phyloP scores from a whole-genome alignment of 1,284 basidiomycete genomes.

The Tremellales sp. region DNA sequence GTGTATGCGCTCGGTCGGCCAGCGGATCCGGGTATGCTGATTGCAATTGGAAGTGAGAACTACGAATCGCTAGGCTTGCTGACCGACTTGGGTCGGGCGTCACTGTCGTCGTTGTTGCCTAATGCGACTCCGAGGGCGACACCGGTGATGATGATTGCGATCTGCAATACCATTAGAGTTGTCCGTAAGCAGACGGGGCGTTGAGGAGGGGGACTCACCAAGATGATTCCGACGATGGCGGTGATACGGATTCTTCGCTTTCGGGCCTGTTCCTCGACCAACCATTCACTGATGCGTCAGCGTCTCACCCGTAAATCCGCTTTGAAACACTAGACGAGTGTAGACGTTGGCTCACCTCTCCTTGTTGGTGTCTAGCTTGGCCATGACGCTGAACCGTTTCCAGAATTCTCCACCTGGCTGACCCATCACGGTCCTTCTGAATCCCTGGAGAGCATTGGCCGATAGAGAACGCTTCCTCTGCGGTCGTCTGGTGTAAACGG shows the following conservation, averaged over 20 bases:
- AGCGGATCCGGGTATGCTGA: too few species aligned
- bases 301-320: not conserved
- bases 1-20: too few species aligned
- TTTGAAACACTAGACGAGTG: not conserved
- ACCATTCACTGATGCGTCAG: conserved; percentile 20
- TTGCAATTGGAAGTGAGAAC: too few species aligned
- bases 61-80: not conserved
- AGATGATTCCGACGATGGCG: conserved; percentile 1
- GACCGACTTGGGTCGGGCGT: not conserved
- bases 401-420: conserved; percentile 35
- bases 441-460: conserved; percentile 5
- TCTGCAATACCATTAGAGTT: not conserved
- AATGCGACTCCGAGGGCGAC: not conserved
- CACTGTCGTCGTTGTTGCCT: not conserved
- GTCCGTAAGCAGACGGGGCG: not conserved
- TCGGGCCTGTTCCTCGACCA: conserved; percentile 18
- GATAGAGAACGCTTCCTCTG: conserved; percentile 5
- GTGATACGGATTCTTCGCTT: not conserved
- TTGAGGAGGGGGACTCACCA: not conserved
- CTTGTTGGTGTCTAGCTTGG: conserved; percentile 15
- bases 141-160: not conserved
- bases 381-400: conserved; percentile 38
- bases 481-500: conserved; percentile 27
- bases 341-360: conserved; percentile 18
- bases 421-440: conserved; percentile 14